Base-by-base conservation (phyloP, 345 rosid species). In the Brassica rapa region DNA sequence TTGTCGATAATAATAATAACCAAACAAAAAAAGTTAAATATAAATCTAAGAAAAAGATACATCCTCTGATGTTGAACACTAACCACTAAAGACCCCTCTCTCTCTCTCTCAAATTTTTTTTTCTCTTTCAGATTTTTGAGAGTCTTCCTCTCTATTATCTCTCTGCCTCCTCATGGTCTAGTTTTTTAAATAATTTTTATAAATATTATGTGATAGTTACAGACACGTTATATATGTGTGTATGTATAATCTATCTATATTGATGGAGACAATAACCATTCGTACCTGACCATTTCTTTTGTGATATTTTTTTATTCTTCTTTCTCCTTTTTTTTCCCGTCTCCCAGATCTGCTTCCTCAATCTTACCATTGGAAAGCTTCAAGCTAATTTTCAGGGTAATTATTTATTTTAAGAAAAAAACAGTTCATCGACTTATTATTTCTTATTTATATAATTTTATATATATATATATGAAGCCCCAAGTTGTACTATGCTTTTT, bases 261-360 rank as follows among this genome's bases (percentile, higher is more conserved):
- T 27, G 83, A 75, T 70, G 63, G 77, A 10, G 80, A 74, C 82
- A 39, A 62, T 39, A 37, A 74, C 75, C 80, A 80, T 70, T 65
- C 29, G 76, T 63, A 80, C 76, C 83, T 76, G 80, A 81, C 83
- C 73, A 70, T 70, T 56, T 70, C 72, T 75, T 23, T 71, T 70
- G 71, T 69, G 61, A 74, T 80, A 65, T 65, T 78, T 66, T 62
- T 19, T 35, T 8, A 14, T 14, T 62, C 11, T 41, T 3, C 51
- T 16, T 25, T n/a, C 1, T 77, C 37, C 23, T 5, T 11, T 1
- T 2, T 55, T n/a, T 35, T 2, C 27, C 46, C 32, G 63, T 80
- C 80, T 74, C 80, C 39, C 83, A 80, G 83, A 80, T 80, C 83
- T 80, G 77, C 57, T 53, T 80, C 76, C 7, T 74, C 71, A 62